Base-by-base conservation (phyloP, 1,284 basidiomycete species). In the Bondarzewia mesenterica region DNA sequence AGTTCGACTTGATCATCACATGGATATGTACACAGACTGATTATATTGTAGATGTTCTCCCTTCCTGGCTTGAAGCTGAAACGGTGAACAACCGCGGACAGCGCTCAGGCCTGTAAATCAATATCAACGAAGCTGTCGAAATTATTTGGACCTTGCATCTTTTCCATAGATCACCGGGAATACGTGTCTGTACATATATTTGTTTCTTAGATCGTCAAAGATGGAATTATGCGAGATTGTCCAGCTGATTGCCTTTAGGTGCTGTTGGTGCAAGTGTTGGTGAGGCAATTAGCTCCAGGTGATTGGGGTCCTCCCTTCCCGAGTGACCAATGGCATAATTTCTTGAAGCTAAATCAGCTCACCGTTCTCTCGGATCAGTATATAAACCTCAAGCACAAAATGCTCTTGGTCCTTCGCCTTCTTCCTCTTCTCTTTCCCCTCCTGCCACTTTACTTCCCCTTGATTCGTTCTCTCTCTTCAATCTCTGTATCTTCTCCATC, bases 61-160 rank as follows among this genome's bases (percentile, higher is more conserved):
- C 49, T 54, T 14, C 53, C 53, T 23, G 52, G 52, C 4, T 46
- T 66, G 35, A 57, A 61, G 32, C 48, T 62, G 46, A 63, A 59
- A 47, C 54, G 51, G 10, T 52, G 27, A 49, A 25, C n/a, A n/a
- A n/a, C n/a, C n/a, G n/a, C n/a, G n/a, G n/a, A n/a, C n/a, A n/a
- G n/a, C n/a, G n/a, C n/a, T n/a, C n/a, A n/a, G n/a, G n/a, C 29
- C 6, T 32, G 29, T 32, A 12, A 32, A n/a, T n/a, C n/a, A 12
- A 20, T 20, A 14, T 20, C 39, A 21, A 21, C 18, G 39, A 41
- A 21, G 39, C 16, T 25, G n/a, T n/a, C n/a, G n/a, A n/a, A n/a
- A n/a, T n/a, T n/a, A n/a, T n/a, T n/a, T n/a, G n/a, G n/a, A n/a
- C n/a, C n/a, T n/a, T n/a, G n/a, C n/a, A n/a, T n/a, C n/a, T 44